Conservation (phyloP, 116 monocot species). For the Iris pallida region DNA sequence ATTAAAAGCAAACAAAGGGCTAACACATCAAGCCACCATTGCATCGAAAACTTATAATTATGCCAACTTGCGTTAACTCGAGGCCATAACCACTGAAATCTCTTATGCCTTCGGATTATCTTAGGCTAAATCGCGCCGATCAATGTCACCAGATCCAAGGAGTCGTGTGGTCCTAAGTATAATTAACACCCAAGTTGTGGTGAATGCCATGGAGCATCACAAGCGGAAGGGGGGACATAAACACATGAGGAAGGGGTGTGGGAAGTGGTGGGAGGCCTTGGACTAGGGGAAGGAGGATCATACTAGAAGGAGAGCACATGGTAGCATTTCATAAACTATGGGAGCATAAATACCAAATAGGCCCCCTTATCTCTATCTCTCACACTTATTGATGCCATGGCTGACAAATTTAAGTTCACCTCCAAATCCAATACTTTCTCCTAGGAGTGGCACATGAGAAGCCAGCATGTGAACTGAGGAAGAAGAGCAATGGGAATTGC, state of each 20-base stretch:
- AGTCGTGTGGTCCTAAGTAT: constrained; percentile 9
- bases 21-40: too few relatives aligned
- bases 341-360: not conserved
- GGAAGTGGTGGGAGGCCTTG: constrained; percentile 1
- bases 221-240: constrained; percentile 4
- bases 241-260: constrained; percentile 5
- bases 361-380: not conserved
- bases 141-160: constrained; percentile 13
- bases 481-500: not conserved
- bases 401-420: not conserved
- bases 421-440: not conserved
- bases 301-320: constrained; percentile 10
- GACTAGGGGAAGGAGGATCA: constrained; percentile 1
- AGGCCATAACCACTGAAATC: not conserved
- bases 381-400: constrained; percentile 2
- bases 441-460: constrained; percentile 8
- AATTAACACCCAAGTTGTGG: constrained; percentile 6
- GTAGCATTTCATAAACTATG: constrained; percentile 9
- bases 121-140: not conserved
- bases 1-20: not conserved
- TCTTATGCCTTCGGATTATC: not conserved
- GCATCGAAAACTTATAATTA: not conserved
- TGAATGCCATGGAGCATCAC: not conserved
- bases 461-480: not conserved
- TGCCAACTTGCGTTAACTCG: constrained; percentile 1